Conservation (phyloP, 2,329 filamentous ascomycete genomes). For the Epichloe hybrida region DNA sequence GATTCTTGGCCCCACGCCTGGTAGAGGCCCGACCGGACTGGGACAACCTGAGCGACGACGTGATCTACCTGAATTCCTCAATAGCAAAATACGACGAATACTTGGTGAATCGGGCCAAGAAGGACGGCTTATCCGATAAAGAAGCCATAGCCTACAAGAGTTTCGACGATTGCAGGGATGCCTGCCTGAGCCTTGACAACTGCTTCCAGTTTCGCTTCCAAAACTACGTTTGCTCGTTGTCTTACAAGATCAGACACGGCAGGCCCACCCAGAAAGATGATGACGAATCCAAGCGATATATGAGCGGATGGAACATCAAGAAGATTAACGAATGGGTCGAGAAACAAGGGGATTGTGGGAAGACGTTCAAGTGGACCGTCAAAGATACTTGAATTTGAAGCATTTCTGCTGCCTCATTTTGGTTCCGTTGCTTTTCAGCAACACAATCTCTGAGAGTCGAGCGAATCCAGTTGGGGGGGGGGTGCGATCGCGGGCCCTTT, state of each 20-base stretch:
- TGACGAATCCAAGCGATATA: conserved; percentile 16
- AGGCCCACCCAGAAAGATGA: conserved; percentile 19
- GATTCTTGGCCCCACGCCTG: conserved; percentile 30
- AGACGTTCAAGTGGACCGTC: conserved; percentile 4
- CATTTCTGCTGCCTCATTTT: no score
- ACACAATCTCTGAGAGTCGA: no score
- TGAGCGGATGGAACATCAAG: conserved; percentile 28
- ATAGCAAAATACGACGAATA: conserved; percentile 17
- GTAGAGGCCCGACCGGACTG: conserved; percentile 29
- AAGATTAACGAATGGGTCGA: conserved; percentile 28
- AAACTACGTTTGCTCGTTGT: conserved; percentile 24
- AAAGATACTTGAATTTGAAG: not conserved
- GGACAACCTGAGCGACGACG: conserved; percentile 38
- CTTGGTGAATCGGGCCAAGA: conserved; percentile 19
- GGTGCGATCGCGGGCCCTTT: no score
- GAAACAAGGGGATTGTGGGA: conserved; percentile 21
- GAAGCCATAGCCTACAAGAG: conserved; percentile 29
- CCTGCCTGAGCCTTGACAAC: conserved; percentile 24
- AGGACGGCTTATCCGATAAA: conserved; percentile 17
- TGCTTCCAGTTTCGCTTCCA: conserved; percentile 31
- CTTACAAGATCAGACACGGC: conserved; percentile 24
- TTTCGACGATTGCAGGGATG: conserved; percentile 28
- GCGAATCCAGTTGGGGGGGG: no score
- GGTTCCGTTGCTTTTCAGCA: no score
- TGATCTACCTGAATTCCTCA: conserved; percentile 25